A percentile compares a stretch with the other conserved stretches of the same genome.
phyloP scores from a whole-genome alignment of 176 grass and related monocot species.

The Luzula sylvatica region DNA sequence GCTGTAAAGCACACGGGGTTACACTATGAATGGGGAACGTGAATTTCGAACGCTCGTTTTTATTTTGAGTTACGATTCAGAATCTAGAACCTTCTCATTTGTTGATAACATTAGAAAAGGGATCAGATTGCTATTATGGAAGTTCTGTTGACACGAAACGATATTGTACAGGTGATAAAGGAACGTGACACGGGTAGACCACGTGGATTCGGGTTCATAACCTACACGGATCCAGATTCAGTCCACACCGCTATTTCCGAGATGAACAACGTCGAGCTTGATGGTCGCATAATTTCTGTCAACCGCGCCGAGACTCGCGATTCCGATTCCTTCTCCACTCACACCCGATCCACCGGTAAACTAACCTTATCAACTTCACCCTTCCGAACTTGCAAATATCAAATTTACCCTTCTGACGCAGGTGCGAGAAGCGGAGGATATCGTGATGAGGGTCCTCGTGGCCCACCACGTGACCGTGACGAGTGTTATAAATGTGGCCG shows the following conservation, averaged over 20 bases:
- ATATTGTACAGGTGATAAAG: slow-evolving; percentile 50
- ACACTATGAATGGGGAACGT: too few relatives aligned
- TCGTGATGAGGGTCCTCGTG: slow-evolving; percentile 30
- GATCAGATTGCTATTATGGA: too few relatives aligned
- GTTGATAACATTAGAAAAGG: too few relatives aligned
- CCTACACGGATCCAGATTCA: slow-evolving; percentile 58
- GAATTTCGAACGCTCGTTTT: too few relatives aligned
- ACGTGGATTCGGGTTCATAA: slow-evolving; percentile 96
- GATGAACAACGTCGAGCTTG: slow-evolving; percentile 81
- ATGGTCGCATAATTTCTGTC: slow-evolving; percentile 89
- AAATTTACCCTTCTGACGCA: slow-evolving; percentile 1
- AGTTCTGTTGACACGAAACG: too few relatives aligned
- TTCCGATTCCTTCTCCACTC: slow-evolving; percentile 17
- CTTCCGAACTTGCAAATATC: too few relatives aligned
- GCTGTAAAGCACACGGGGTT: too few relatives aligned
- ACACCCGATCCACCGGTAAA: too few relatives aligned
- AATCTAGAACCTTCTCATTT: too few relatives aligned
- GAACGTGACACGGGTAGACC: slow-evolving; percentile 90
- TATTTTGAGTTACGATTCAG: too few relatives aligned
- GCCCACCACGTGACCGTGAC: slow-evolving; percentile 24
- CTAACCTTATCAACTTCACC: too few relatives aligned
- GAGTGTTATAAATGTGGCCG: slow-evolving; percentile 95
- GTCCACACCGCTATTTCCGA: slow-evolving; percentile 64
- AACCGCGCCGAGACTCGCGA: slow-evolving; percentile 89
- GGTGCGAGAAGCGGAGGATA: slow-evolving; percentile 68